Percentiles rank a stretch among this genome's conserved stretches.
Conservation (phyloP, 768 basidiomycete genomes). For the Suillus subalutaceus region DNA sequence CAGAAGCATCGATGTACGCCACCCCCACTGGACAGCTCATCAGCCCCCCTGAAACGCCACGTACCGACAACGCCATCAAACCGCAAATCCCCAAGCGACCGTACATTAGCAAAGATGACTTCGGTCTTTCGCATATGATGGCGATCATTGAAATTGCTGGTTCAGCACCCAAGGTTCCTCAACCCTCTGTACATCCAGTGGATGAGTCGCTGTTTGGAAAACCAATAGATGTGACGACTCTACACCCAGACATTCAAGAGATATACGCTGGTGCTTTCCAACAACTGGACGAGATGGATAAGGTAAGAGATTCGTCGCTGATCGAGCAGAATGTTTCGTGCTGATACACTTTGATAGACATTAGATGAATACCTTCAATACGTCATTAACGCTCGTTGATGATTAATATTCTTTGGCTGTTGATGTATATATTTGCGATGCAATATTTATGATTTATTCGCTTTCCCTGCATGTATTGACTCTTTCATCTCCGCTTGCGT, state of each 20-base stretch:
- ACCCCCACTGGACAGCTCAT: constrained; percentile 40
- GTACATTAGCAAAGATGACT: constrained; percentile 74
- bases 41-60: constrained; percentile 28
- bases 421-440: constrained; percentile 3
- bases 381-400: constrained; percentile 23
- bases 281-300: constrained; percentile 79
- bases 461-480: neutral
- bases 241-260: constrained; percentile 74
- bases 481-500: neutral
- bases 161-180: constrained; percentile 36
- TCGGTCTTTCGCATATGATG: constrained; percentile 86
- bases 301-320: constrained; percentile 44
- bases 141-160: constrained; percentile 79
- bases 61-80: constrained; percentile 28
- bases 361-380: constrained; percentile 34
- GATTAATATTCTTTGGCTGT: neutral
- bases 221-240: constrained; percentile 55
- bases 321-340: neutral
- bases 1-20: constrained; percentile 53
- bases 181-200: constrained; percentile 56
- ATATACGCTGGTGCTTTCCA: constrained; percentile 73
- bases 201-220: constrained; percentile 76
- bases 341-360: constrained; percentile 20
- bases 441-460: neutral
- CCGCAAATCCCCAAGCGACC: constrained; percentile 45